phyloP scores from a whole-genome alignment of 1,284 basidiomycete species.

The Mycosarcoma mackinlayi region DNA sequence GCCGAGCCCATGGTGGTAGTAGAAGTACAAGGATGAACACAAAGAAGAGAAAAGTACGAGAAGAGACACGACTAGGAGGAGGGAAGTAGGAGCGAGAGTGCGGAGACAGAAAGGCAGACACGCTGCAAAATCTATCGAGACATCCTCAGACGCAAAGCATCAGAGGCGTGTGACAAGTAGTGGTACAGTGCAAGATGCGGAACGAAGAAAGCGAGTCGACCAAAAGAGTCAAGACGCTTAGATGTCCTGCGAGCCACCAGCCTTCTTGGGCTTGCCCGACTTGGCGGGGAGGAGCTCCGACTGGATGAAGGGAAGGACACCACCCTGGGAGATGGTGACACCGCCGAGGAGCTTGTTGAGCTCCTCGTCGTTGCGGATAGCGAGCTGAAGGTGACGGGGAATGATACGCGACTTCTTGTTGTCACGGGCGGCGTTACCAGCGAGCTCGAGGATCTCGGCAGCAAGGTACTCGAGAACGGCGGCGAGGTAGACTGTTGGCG shows the following conservation, averaged over 20 bases:
- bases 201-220: constrained; percentile 16
- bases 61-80: constrained; percentile 12
- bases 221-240: constrained; percentile 21
- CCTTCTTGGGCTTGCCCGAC: constrained; percentile 72
- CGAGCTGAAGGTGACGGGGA: constrained; percentile 89
- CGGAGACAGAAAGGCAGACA: constrained; percentile 11
- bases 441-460: constrained; percentile 89
- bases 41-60: constrained; percentile 42
- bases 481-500: constrained; percentile 80
- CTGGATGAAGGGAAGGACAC: constrained; percentile 95
- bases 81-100: constrained; percentile 7
- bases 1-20: constrained; percentile 57
- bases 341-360: constrained; percentile 74
- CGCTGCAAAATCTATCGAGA: constrained; percentile 21
- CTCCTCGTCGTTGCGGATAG: constrained; percentile 95
- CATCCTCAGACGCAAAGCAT: constrained; percentile 14
- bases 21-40: constrained; percentile 59
- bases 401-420: constrained; percentile 95
- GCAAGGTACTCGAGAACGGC: constrained; percentile 91
- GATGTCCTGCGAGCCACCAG: constrained; percentile 66
- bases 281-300: constrained; percentile 78
- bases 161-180: constrained; percentile 11
- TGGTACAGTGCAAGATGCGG: constrained; percentile 34
- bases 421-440: constrained; percentile 97
- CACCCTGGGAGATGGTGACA: constrained; percentile 78